Base-by-base conservation (phyloP, 1,139 yeast species). In the Debaryomycetaceae sp. region DNA sequence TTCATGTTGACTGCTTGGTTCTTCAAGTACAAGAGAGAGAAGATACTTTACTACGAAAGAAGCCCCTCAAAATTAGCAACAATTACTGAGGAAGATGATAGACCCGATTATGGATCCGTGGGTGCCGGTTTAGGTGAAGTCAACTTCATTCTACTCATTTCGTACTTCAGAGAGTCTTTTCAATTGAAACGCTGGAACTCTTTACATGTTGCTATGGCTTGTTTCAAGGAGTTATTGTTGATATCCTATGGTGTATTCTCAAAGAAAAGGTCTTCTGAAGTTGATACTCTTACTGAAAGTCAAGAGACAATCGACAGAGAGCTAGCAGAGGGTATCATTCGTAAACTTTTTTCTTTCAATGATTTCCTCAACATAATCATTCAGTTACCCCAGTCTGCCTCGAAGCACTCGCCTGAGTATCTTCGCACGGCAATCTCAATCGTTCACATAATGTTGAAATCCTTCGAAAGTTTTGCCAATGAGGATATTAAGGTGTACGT, bases 1-100 rank as follows among this genome's bases (percentile, higher is more conserved):
- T 76, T 87, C 44, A 71, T 80, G 48, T 69, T 88, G 5, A 68
- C 78, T 7, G 74, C 90, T 0, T 93, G 97, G 97, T 86, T 89
- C 55, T 66, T 73, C 45, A 53, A 57, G 6, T 74, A 63, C 51
- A 71, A 69, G 45, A 53, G 78, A 20, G 68, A 63, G 41, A 53
- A 57, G 9, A 56, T 52, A 30, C 41, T 42, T n/a, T 38, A 55
- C 30, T 45, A 47, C 33, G 31, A 34, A 4, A 36, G 34, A 11
- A 35, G 24, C 13, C 36, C 36, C 8, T 22, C 31, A 8, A 36
- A 44, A 8, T 20, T 11, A 7, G 14, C 35, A 23, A 27, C 20
- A 6, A 33, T 41, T 6, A 37, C 41, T 9, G 52, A 53, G 8
- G 54, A 54, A 22, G 67, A 57, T 31, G 65, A 62, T 36, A 45